Base-by-base conservation (phyloP, 495 filamentous ascomycete species). In the Penicillium malachiteum region DNA sequence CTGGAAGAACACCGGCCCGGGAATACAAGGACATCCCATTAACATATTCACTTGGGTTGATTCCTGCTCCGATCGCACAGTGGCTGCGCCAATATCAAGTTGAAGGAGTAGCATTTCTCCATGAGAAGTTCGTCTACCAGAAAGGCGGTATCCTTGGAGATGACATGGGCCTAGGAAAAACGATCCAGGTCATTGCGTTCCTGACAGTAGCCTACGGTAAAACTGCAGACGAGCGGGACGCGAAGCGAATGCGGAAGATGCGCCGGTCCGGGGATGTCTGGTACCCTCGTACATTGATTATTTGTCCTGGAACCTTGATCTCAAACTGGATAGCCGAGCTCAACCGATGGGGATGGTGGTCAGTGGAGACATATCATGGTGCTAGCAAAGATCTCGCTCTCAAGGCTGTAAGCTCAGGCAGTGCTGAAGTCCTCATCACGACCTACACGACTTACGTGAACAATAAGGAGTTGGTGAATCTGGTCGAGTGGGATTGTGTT, bases 81-180 rank as follows among this genome's bases (percentile, higher is more conserved):
- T 96, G 93, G 78, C 78, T 98, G 37, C 85, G 94, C 31, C 87
- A 89, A 54, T 98, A 98, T 65, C 94, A 98, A 69, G 78, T 97
- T 3, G 80, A 90, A 34, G 94, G 94, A 21, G 90, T 84, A 8
- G 84, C 81, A 14, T 97, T 97, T 65, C 74, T 98, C 7, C 95
- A 98, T 68, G 82, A 91, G 55, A 74, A 87, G 32, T 98, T 98
- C 63, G 88, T 97, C 14, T 94, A 90, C 62, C 95, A 97, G 56
- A 89, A 86, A 54, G 94, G 95, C 4, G 92, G 90, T 5, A 88
- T 98, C 18, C 78, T 98, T 2, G 86, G 95, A 1, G 94, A 98
- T 69, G 94, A 98, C 65, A 98, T 98, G 94, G 94, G 94, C 33
- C 72, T 98, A 32, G 94, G 94, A 0, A 98, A 98, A 70, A 98